These are phyloP conservation scores for Neurospora intermedia DNA, from an alignment of 495 filamentous ascomycete species.

Conservation along the genomic window DNA sequence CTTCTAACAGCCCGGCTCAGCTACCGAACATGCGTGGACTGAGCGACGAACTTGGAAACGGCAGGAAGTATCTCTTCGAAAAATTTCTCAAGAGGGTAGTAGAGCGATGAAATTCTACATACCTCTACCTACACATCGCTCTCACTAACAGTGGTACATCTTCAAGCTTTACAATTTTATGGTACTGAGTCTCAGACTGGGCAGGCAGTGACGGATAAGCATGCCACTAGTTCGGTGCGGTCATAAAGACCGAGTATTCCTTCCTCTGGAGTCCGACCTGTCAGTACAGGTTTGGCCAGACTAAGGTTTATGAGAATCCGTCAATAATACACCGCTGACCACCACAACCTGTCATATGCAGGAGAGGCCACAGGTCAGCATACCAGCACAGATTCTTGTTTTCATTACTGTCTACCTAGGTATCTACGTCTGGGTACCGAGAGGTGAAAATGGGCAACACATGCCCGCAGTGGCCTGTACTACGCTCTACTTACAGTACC, in stretches of 20 bases:
- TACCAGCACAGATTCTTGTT: neutral
- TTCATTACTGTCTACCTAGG: neutral
- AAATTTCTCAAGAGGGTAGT: too few species aligned
- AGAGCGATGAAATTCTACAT: too few species aligned
- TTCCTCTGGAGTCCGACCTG: neutral
- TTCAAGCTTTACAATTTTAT: too few species aligned
- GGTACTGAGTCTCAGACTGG: too few species aligned
- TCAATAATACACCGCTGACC: neutral
- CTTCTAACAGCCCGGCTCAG: neutral
- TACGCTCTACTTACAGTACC: neutral
- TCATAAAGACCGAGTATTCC: neutral
- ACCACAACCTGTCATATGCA: neutral
- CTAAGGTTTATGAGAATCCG: neutral
- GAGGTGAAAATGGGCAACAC: neutral
- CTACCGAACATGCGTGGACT: too few species aligned
- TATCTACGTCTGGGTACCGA: neutral
- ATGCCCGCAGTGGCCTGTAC: neutral
- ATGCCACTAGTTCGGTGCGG: neutral
- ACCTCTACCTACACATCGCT: too few species aligned
- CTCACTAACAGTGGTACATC: too few species aligned
- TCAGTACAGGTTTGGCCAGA: neutral
- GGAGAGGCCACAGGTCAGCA: neutral
- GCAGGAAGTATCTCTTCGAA: too few species aligned
- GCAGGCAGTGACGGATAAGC: too few species aligned
- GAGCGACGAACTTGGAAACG: too few species aligned